These are phyloP conservation scores for Leptographium wingfieldii DNA, from an alignment of 2,329 filamentous ascomycete species.

Conservation along the genomic window DNA sequence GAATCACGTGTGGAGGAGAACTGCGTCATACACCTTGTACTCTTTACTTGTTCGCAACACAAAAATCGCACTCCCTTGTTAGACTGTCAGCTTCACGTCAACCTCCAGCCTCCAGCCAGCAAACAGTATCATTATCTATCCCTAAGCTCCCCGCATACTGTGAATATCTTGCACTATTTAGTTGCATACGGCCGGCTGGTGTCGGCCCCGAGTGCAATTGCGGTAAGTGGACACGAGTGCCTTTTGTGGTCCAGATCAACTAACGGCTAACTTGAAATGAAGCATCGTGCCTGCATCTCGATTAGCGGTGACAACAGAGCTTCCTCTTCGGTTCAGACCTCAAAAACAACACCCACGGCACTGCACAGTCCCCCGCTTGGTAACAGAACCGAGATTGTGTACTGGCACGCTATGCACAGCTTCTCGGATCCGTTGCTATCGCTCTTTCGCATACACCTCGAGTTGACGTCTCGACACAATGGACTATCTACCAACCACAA, in stretches of 20 bases:
- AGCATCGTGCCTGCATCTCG: background rate
- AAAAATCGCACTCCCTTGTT: background rate
- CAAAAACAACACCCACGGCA: background rate
- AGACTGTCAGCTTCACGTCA: background rate
- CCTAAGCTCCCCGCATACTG: background rate
- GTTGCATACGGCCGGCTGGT: too few relatives aligned
- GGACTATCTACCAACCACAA: constrained; percentile 30
- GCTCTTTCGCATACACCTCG: background rate
- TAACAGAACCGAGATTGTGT: background rate
- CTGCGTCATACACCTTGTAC: background rate
- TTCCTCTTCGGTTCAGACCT: background rate
- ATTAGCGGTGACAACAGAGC: background rate
- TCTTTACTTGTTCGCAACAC: too few relatives aligned
- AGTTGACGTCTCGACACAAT: constrained; percentile 18
- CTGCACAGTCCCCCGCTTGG: background rate
- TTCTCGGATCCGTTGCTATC: background rate
- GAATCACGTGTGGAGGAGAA: background rate
- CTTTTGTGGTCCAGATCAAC: too few relatives aligned
- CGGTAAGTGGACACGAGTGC: background rate
- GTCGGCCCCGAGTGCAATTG: background rate
- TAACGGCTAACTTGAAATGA: background rate
- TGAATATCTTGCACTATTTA: background rate
- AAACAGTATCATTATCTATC: background rate
- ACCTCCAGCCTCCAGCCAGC: background rate
- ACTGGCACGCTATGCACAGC: background rate